A percentile compares a stretch with the other conserved stretches of the same genome.
phyloP scores from a whole-genome alignment of 176 grass and related monocot species.

The Oryza rufipogon region DNA sequence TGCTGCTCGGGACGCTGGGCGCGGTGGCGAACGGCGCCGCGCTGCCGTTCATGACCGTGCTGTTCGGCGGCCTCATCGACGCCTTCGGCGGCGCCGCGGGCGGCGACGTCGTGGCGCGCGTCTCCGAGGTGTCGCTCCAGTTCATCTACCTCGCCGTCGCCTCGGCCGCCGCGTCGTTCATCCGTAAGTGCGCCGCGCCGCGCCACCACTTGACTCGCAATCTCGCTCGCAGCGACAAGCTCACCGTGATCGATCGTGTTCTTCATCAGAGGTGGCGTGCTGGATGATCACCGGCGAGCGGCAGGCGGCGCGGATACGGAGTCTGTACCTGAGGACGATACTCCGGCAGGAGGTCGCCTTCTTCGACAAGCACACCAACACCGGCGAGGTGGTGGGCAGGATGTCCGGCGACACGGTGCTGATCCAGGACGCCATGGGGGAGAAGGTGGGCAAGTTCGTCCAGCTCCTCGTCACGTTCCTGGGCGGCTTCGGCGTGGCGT shows the following conservation, averaged over 20 bases:
- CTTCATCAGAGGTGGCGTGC: conserved; percentile 64
- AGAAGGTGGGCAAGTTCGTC: conserved; percentile 78
- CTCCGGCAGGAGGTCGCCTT: conserved; percentile 68
- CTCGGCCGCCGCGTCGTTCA: conserved; percentile 49
- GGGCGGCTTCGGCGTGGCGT: conserved; percentile 62
- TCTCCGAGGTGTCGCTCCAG: conserved; percentile 51
- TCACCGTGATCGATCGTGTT: neutral
- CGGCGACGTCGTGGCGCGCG: conserved; percentile 36
- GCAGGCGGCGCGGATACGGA: conserved; percentile 62
- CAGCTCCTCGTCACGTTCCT: conserved; percentile 56
- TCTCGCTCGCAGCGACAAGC: neutral
- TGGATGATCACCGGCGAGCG: conserved; percentile 82
- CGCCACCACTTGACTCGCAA: neutral
- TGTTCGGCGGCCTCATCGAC: conserved; percentile 58
- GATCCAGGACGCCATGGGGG: conserved; percentile 85
- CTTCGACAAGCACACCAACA: conserved; percentile 62
- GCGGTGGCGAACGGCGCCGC: conserved; percentile 60
- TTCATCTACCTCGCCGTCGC: conserved; percentile 59
- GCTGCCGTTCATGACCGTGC: conserved; percentile 62
- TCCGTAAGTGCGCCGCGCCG: conserved; percentile 47
- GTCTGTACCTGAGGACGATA: conserved; percentile 63
- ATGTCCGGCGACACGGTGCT: conserved; percentile 85
- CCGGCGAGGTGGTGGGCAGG: conserved; percentile 64
- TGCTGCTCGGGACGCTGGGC: conserved; percentile 54
- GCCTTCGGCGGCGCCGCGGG: conserved; percentile 60